These are phyloP conservation scores for Populus deltoides DNA, from an alignment of 345 rosid species.

Conservation along the genomic window DNA sequence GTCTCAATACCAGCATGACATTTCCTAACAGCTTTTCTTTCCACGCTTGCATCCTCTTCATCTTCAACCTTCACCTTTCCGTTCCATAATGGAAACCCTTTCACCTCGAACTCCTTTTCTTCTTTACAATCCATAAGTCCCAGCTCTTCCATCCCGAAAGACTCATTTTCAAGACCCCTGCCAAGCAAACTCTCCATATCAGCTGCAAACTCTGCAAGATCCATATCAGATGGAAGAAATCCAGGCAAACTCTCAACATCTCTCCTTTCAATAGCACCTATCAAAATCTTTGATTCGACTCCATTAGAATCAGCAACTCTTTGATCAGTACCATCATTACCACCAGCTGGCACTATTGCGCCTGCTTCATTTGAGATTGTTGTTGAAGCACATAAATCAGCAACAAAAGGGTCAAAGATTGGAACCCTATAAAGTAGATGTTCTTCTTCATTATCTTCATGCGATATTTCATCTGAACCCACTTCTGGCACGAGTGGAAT, in stretches of 20 bases:
- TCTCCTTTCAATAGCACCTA: not conserved
- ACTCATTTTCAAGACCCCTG: constrained; percentile 59
- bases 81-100: constrained; percentile 8
- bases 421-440: constrained; percentile 89
- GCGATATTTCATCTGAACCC: constrained; percentile 53
- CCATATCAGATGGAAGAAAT: constrained; percentile 72
- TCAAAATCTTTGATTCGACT: constrained; percentile 16
- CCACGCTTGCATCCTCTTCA: constrained; percentile 18
- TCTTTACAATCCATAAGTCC: constrained; percentile 46
- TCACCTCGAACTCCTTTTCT: constrained; percentile 16
- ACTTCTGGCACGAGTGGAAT: constrained; percentile 71
- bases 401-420: constrained; percentile 54
- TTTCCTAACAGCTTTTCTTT: constrained; percentile 4
- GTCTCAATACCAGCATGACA: constrained; percentile 28
- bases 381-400: constrained; percentile 45
- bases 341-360: not conserved
- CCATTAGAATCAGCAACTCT: constrained; percentile 3
- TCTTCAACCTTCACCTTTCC: constrained; percentile 50
- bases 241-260: constrained; percentile 39
- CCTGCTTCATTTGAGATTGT: constrained; percentile 25
- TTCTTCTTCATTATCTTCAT: constrained; percentile 56
- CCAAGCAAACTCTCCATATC: constrained; percentile 86
- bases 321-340: not conserved
- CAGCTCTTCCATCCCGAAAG: constrained; percentile 68
- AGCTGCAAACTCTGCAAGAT: constrained; percentile 84